phyloP scores from a whole-genome alignment of 306 rosid genomes.

The Aeschynomene evenia region DNA sequence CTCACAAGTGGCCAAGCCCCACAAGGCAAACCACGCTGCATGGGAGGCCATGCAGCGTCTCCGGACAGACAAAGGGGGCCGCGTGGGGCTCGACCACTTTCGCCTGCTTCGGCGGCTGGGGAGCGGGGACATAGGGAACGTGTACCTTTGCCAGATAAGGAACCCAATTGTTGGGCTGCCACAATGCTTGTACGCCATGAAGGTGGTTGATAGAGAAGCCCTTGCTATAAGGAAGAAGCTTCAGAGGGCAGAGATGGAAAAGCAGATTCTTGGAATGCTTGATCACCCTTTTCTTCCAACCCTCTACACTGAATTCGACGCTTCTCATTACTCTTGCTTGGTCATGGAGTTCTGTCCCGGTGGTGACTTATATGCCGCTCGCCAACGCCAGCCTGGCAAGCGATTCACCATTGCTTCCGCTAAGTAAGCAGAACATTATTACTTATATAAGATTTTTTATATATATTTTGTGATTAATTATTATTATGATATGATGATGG shows the following conservation, averaged over 20 bases:
- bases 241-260: constrained; percentile 92
- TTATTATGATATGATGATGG: too few relatives aligned
- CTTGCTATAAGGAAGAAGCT: constrained; percentile 76
- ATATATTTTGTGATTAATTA: too few relatives aligned
- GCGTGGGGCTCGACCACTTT: constrained; percentile 77
- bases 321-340: constrained; percentile 92
- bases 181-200: constrained; percentile 87
- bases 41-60: constrained; percentile 87
- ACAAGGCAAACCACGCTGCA: constrained; percentile 82
- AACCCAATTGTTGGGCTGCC: constrained; percentile 65
- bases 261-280: constrained; percentile 73
- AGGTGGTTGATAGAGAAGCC: constrained; percentile 95
- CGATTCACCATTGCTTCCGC: constrained; percentile 71
- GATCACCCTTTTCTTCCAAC: constrained; percentile 96
- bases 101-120: constrained; percentile 75
- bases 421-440: constrained; percentile 69
- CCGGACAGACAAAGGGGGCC: constrained; percentile 63
- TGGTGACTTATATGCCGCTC: constrained; percentile 81
- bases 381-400: constrained; percentile 71
- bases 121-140: constrained; percentile 90
- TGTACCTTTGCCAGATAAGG: constrained; percentile 87
- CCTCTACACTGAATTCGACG: constrained; percentile 79
- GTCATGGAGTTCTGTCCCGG: constrained; percentile 99
- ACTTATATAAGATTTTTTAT: too few relatives aligned
- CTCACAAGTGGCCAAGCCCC: constrained; percentile 67